Conservation (phyloP, 352 stramenopile genomes). For the Phytophthora hybrid region DNA sequence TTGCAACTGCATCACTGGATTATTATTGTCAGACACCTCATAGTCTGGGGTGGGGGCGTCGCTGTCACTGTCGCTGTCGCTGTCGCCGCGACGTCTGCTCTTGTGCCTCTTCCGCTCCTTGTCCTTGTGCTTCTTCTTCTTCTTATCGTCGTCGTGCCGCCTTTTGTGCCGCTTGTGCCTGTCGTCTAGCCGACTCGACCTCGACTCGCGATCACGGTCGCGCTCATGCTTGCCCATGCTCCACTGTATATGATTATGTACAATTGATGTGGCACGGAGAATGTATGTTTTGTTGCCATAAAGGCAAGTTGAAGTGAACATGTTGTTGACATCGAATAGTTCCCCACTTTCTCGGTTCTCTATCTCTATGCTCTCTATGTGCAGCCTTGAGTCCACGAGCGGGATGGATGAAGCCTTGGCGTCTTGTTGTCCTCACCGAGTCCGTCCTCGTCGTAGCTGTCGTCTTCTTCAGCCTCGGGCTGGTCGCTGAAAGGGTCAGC, state of each 20-base stretch:
- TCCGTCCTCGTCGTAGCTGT: neutral
- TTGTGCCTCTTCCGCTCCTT: constrained; percentile 40
- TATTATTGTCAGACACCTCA: neutral
- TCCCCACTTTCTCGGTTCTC: neutral
- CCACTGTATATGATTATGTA: constrained; percentile 11
- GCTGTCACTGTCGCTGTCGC: constrained; percentile 13
- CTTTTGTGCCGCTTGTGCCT: constrained; percentile 48
- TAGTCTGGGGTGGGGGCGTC: constrained; percentile 35
- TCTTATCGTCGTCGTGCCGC: constrained; percentile 39
- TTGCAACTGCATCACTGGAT: neutral
- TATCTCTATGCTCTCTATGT: constrained; percentile 2
- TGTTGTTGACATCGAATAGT: neutral
- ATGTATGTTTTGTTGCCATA: neutral
- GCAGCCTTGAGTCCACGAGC: constrained; percentile 12
- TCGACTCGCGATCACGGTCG: constrained; percentile 26
- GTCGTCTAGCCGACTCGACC: constrained; percentile 34
- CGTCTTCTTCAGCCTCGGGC: constrained; percentile 25
- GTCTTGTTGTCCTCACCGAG: neutral
- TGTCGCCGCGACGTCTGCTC: constrained; percentile 22
- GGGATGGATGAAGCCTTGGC: constrained; percentile 6
- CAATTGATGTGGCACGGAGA: constrained; percentile 25
- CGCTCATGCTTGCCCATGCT: constrained; percentile 45
- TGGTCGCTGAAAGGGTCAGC: constrained; percentile 6
- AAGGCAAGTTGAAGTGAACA: constrained; percentile 29
- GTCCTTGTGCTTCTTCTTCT: constrained; percentile 46